Base-by-base conservation (phyloP, 805 yeast genomes). In the Candida tibetensis region DNA sequence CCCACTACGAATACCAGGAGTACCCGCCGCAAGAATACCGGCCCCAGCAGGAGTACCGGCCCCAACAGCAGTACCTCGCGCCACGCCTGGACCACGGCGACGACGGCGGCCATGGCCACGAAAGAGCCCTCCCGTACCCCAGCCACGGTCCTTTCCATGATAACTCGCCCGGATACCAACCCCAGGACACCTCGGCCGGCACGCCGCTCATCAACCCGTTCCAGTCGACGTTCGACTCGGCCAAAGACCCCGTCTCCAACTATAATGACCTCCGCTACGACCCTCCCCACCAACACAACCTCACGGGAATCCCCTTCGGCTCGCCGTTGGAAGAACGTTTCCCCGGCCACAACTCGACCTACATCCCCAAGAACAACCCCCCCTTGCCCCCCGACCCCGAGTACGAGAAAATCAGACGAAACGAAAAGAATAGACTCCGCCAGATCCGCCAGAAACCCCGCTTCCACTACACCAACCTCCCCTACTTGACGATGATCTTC, bases 401-500 rank as follows among this genome's bases (percentile, higher is more conserved):
- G 10, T n/a, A 10, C 21, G 37, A 30, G 9, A 13, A 32, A 14
- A 21, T 15, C 19, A 14, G 27, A 16, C 12, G n/a, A 2, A 36
- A 41, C 15, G 44, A 37, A 16, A 37, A 44, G 33, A 53, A 58
- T 30, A 42, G 66, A 36, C 14, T 52, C 15, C 47, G 45, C 29
- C 60, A 54, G 18, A 40, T 59, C 13, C 41, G 53, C 25, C 45
- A 56, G 3, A 51, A 51, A 36, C 66, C 67, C 3, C 41, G 65
- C 21, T 63, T 62, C 46, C 69, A 63, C 48, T 63, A 48, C 41
- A 60, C 44, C n/a, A 36, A 60, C 36, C 49, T 67, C 14, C 72
- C 75, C 3, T 69, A 65, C 51, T 59, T 69, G 43, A 62, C 72
- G 10, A 64, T 66, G 5, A 5, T 69, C 13, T 69, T 66, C 13